Conservation (phyloP, 2,329 filamentous ascomycete genomes). For the Nannizziopsis arthrosporioides region DNA sequence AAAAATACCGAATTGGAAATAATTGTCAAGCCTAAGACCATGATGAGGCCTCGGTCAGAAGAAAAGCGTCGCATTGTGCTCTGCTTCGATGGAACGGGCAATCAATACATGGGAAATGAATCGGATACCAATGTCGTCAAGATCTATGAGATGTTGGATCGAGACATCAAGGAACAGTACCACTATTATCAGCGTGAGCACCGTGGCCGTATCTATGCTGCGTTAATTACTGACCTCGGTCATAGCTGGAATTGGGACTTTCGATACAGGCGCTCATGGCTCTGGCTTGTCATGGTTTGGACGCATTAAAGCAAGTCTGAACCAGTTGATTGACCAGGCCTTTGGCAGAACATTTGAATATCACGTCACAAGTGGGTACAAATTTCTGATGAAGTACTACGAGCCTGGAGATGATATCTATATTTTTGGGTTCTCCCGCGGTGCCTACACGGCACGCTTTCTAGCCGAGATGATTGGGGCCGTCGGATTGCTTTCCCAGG, state of each 20-base stretch:
- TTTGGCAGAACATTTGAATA: conserved; percentile 33
- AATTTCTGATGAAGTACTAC: conserved; percentile 46
- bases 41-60: neutral
- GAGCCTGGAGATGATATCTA: conserved; percentile 42
- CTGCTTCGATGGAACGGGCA: conserved; percentile 23
- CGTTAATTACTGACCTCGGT: neutral
- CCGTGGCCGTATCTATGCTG: no score
- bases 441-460: conserved; percentile 44
- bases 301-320: conserved; percentile 13
- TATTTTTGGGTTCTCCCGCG: conserved; percentile 45
- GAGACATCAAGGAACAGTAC: conserved; percentile 15
- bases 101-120: conserved; percentile 24
- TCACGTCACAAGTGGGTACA: conserved; percentile 44
- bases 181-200: conserved; percentile 18
- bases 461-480: conserved; percentile 42
- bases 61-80: conserved; percentile 15
- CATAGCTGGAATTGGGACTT: conserved; percentile 17
- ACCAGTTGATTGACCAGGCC: conserved; percentile 14
- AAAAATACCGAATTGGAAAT: neutral
- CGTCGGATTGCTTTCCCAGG: conserved; percentile 40
- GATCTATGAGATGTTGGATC: conserved; percentile 35
- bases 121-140: conserved; percentile 46
- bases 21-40: neutral
- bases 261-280: conserved; percentile 11
- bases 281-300: conserved; percentile 11